Conservation (phyloP, 768 basidiomycete genomes). For the Boletellus ananas region DNA sequence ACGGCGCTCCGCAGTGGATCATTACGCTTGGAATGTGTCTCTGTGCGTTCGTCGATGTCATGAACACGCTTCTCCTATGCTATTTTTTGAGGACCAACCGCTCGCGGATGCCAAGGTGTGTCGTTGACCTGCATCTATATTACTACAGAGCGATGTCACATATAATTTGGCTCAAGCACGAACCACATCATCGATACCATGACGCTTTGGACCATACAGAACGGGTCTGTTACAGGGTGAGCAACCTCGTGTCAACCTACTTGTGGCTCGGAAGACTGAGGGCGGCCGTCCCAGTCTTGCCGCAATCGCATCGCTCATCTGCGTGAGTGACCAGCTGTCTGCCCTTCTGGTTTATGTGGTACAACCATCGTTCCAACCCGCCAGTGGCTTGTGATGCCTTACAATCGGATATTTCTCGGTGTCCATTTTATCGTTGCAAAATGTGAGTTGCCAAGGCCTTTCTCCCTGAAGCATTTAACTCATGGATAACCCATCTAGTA, state of each 20-base stretch:
- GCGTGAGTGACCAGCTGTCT: slow-evolving; percentile 8
- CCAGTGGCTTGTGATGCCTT: slow-evolving; percentile 20
- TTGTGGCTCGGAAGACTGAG: not conserved
- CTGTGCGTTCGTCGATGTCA: slow-evolving; percentile 43
- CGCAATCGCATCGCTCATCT: slow-evolving; percentile 16
- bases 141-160: too few relatives aligned
- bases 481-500: slow-evolving; percentile 7
- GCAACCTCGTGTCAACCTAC: not conserved
- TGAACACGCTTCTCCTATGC: slow-evolving; percentile 42
- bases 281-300: slow-evolving; percentile 7
- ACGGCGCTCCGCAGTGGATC: slow-evolving; percentile 31
- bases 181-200: slow-evolving; percentile 21
- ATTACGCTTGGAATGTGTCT: slow-evolving; percentile 46
- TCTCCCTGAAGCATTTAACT: too few relatives aligned
- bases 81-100: slow-evolving; percentile 38
- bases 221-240: slow-evolving; percentile 22
- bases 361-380: not conserved
- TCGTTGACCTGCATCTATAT: too few relatives aligned
- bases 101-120: slow-evolving; percentile 35
- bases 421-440: slow-evolving; percentile 23
- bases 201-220: slow-evolving; percentile 21
- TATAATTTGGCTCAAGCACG: slow-evolving; percentile 13
- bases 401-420: slow-evolving; percentile 25
- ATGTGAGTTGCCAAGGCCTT: slow-evolving; percentile 6
- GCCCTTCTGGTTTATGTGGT: not conserved